phyloP scores from a whole-genome alignment of 2,329 filamentous ascomycete genomes.

The Neofusicoccum cordaticola region DNA sequence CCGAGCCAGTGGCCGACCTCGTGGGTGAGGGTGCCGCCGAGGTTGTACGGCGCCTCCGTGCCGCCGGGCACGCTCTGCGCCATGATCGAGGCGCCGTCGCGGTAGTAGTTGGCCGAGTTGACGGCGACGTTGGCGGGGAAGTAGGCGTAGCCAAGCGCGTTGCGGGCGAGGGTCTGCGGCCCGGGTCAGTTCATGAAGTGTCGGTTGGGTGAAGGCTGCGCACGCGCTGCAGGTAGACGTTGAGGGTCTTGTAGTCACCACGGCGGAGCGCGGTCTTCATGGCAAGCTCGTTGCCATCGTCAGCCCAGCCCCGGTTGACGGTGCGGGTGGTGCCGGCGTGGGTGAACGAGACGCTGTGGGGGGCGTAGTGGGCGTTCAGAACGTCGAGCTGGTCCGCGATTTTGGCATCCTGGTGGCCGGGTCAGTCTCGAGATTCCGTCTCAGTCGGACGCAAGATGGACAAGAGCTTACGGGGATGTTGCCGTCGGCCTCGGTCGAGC shows the following conservation, averaged over 20 bases:
- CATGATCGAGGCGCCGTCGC: neutral
- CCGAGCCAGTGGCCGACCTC: conserved; percentile 36
- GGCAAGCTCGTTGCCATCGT: conserved; percentile 6
- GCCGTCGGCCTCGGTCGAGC: conserved; percentile 19
- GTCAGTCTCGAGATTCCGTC: neutral
- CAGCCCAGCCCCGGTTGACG: conserved; percentile 12
- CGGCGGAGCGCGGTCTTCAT: conserved; percentile 22
- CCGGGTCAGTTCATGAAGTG: neutral
- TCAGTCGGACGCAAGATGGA: neutral
- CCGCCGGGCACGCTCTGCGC: neutral
- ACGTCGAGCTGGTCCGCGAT: conserved; percentile 18
- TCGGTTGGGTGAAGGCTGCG: too few species aligned
- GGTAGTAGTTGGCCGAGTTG: neutral
- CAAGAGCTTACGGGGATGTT: conserved; percentile 13
- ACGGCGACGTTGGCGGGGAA: neutral
- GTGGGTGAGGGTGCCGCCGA: conserved; percentile 28
- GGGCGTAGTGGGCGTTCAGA: conserved; percentile 18
- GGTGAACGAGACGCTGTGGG: conserved; percentile 18
- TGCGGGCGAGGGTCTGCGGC: neutral
- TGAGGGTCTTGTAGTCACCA: conserved; percentile 27
- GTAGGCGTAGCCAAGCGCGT: neutral
- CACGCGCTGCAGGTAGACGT: conserved; percentile 23
- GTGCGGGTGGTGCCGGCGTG: conserved; percentile 9
- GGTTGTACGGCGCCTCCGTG: neutral
- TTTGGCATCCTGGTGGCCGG: neutral